Evolutionary conservation across 345 rosid genomes (phyloP).

Genomic region (Noccaea bulbosa): DNA sequence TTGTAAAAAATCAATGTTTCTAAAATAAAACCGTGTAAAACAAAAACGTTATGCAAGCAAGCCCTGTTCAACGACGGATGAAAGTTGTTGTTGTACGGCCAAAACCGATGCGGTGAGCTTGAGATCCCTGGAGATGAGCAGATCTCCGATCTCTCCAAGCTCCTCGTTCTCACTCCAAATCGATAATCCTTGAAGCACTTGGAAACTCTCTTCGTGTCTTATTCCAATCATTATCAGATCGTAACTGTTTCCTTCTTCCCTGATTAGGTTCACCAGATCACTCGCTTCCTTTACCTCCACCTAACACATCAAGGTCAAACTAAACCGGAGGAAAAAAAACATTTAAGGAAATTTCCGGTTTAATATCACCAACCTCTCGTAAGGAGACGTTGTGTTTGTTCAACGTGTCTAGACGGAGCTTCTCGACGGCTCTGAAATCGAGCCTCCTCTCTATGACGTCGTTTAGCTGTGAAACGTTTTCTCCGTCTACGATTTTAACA

Average conservation of each 20-base stretch:
- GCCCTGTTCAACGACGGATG: constrained; percentile 24
- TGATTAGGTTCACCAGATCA: constrained; percentile 18
- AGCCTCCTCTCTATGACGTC: constrained; percentile 40
- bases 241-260: constrained; percentile 19
- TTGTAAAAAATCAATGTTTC: not conserved
- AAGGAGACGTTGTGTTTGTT: constrained; percentile 7
- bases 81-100: constrained; percentile 46
- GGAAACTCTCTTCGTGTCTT: constrained; percentile 35
- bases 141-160: constrained; percentile 48
- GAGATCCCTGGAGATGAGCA: constrained; percentile 43
- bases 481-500: not conserved
- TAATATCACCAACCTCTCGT: constrained; percentile 32
- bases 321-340: not conserved
- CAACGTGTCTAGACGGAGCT: constrained; percentile 6
- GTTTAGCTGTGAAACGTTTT: not conserved
- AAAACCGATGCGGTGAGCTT: constrained; percentile 37
- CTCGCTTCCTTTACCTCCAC: constrained; percentile 23
- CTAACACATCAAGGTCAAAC: not conserved
- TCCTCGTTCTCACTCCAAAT: constrained; percentile 48
- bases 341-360: not conserved
- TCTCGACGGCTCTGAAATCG: constrained; percentile 29
- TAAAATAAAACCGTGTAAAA: not conserved
- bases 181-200: constrained; percentile 40
- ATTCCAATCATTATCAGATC: constrained; percentile 50
- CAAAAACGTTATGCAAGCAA: not conserved